Percentiles rank a stretch among this genome's conserved stretches.
phyloP scores from a whole-genome alignment of 2,329 filamentous ascomycete genomes.

The Rasamsonia emersonii region DNA sequence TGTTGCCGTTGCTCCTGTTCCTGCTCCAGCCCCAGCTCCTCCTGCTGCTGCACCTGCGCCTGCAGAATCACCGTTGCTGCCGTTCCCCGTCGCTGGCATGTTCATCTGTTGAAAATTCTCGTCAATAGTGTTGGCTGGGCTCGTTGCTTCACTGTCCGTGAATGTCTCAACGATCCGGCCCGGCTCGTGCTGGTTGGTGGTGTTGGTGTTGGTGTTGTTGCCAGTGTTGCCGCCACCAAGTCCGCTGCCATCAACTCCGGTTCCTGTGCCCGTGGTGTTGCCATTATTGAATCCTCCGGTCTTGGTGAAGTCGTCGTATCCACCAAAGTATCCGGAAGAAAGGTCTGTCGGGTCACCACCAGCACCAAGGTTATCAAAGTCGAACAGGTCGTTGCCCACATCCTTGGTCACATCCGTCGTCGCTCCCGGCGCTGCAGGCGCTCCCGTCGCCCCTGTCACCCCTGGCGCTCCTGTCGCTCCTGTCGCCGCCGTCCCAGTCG shows the following conservation, averaged over 20 bases:
- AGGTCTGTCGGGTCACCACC: conserved; percentile 14
- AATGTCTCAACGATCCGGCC: conserved; percentile 34
- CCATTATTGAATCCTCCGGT: conserved; percentile 14
- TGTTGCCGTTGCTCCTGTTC: no score
- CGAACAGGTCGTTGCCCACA: conserved; percentile 31
- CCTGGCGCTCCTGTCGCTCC: conserved; percentile 10
- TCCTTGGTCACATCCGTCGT: conserved; percentile 18
- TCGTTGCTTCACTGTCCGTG: conserved; percentile 37
- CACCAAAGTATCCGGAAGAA: conserved; percentile 23
- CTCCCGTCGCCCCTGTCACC: conserved; percentile 10
- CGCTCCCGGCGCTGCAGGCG: conserved; percentile 11
- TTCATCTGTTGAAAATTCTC: conserved; percentile 14
- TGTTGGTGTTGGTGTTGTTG: conserved; percentile 8
- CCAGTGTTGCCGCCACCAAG: conserved; percentile 5
- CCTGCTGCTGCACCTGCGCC: no score
- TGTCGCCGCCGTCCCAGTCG: conserved; percentile 12
- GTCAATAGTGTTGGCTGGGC: conserved; percentile 28
- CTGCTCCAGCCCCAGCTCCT: no score
- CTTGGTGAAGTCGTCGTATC: conserved; percentile 20
- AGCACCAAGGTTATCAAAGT: conserved; percentile 29
- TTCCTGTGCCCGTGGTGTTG: conserved; percentile 2
- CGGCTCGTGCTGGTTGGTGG: conserved; percentile 16
- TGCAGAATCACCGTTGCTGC: no score
- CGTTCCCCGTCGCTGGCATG: background rate
- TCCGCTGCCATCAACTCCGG: conserved; percentile 3